Base-by-base conservation (phyloP, 129 eudicot species). In the Escallonia herrerae region DNA sequence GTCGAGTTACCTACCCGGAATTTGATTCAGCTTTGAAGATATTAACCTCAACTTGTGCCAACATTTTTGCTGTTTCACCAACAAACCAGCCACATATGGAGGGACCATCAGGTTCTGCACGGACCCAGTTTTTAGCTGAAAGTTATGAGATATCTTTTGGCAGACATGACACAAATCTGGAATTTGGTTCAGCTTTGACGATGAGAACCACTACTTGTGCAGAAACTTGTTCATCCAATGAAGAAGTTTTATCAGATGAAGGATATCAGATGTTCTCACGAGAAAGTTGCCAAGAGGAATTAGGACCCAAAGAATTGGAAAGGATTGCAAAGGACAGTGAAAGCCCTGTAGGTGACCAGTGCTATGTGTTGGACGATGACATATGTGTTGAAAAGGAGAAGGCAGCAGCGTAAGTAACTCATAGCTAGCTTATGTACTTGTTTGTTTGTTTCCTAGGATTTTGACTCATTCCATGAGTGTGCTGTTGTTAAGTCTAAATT, bases 331-430 rank as follows among this genome's bases (percentile, higher is more conserved):
- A 65, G 77, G 72, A 77, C 37, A 67, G 49, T 48, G 60, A 8
- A 11, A 39, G 12, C 68, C 69, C 81, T 53, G 48, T 48, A 37
- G 55, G 38, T 76, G 71, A 71, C 37, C 47, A 44, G 39, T 61
- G 59, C 47, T 71, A 69, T 64, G 72, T 64, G 56, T 33, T 52
- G 22, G 65, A 73, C 13, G 41, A 49, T 39, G 68, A n/a, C 11
- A 8, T 11, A 14, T 58, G 65, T 54, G 61, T 56, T 66, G 60
- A 69, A 51, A 76, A 66, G 60, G 78, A 64, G 73, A 57, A 75
- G 50, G 41, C 60, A 15, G 42, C 72, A 64, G 58, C 14, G 86
- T 83, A 72, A 72, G 89, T 77, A 62, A 40, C 66, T 74, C 50
- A 54, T 64, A 37, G 56, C 77, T 60, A 71, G 14, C 14, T 15